Conservation (phyloP, 75 land plant genomes). For the Pinus albicaulis region DNA sequence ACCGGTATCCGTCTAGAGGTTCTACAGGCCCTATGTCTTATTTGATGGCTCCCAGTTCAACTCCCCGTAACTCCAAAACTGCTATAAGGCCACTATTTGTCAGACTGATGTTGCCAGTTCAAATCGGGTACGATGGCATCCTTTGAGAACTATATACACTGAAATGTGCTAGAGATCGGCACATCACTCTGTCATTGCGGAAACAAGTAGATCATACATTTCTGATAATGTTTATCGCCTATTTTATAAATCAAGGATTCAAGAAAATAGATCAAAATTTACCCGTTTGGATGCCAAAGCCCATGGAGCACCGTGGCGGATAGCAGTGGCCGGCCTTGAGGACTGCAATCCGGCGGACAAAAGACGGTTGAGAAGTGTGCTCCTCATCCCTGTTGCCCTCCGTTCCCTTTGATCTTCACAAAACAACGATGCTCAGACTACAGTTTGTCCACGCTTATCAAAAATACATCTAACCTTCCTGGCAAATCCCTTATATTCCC, state of each 20-base stretch:
- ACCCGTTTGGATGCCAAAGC: constrained; percentile 2
- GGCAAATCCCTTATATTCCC: too few species aligned
- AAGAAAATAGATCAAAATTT: background rate
- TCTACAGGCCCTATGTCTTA: background rate
- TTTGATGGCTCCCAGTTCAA: background rate
- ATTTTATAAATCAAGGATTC: background rate
- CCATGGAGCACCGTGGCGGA: background rate
- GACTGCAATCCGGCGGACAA: background rate
- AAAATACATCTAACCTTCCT: too few species aligned
- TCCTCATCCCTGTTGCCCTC: background rate
- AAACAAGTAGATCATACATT: background rate
- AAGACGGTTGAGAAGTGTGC: background rate
- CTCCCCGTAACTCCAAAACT: background rate
- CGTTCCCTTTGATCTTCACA: background rate
- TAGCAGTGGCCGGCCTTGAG: background rate
- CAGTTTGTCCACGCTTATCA: too few species aligned
- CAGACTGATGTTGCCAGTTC: background rate
- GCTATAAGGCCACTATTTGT: background rate
- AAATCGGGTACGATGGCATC: background rate
- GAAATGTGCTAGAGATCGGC: background rate
- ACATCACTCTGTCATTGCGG: background rate
- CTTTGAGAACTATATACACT: too few species aligned
- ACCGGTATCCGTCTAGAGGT: background rate
- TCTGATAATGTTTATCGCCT: background rate
- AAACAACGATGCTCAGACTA: background rate